A percentile compares a stretch with the other conserved stretches of the same genome.
Evolutionary conservation across 768 basidiomycete genomes (phyloP).

Genomic region (Panus rudis): DNA sequence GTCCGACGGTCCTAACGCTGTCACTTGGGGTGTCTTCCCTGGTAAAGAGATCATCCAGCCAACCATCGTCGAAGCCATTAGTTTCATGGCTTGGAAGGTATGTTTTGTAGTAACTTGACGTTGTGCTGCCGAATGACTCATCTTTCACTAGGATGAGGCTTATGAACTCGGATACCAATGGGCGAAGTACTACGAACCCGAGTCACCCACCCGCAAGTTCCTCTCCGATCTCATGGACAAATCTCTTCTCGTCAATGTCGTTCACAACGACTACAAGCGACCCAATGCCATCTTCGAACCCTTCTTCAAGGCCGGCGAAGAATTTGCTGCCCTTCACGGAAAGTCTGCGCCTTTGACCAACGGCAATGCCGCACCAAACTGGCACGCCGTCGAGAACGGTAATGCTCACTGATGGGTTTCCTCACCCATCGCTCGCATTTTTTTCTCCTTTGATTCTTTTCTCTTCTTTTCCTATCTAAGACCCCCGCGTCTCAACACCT

Average conservation of each 20-base stretch:
- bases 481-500: constrained; percentile 14
- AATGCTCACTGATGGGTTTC: constrained; percentile 9
- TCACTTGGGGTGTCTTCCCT: constrained; percentile 98
- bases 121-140: constrained; percentile 5
- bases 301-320: constrained; percentile 71
- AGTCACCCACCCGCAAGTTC: constrained; percentile 66
- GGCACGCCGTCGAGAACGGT: constrained; percentile 11
- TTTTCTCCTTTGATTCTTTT: constrained; percentile 12
- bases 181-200: constrained; percentile 79
- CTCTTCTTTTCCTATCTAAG: neutral
- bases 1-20: constrained; percentile 95
- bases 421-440: constrained; percentile 5
- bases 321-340: constrained; percentile 39
- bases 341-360: constrained; percentile 24
- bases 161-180: constrained; percentile 89
- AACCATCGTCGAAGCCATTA: constrained; percentile 94
- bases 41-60: constrained; percentile 95
- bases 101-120: constrained; percentile 14
- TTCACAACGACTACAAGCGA: constrained; percentile 93
- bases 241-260: constrained; percentile 86
- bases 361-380: constrained; percentile 15
- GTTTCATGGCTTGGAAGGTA: constrained; percentile 98
- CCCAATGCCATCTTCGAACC: constrained; percentile 79
- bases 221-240: constrained; percentile 76
- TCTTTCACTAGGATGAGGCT: constrained; percentile 72